These are phyloP conservation scores for Xanthoparmelia taractica DNA, from an alignment of 495 filamentous ascomycete genomes.

Conservation along the genomic window DNA sequence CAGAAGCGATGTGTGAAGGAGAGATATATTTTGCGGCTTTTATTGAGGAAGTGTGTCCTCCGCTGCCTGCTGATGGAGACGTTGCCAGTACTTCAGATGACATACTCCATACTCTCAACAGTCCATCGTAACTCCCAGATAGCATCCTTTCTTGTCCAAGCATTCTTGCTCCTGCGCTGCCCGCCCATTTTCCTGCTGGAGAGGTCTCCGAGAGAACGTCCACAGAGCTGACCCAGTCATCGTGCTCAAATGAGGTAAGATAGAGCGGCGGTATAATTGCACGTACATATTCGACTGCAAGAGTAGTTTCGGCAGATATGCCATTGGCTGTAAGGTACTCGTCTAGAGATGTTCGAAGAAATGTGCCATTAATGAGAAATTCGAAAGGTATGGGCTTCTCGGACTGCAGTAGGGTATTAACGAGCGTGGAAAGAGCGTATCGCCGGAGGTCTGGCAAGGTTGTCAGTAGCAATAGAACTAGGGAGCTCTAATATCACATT, in stretches of 20 bases:
- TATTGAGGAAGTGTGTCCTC: conserved; percentile 67
- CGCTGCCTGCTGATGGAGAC: conserved; percentile 51
- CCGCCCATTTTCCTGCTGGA: conserved; percentile 49
- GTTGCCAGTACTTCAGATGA: conserved; percentile 70
- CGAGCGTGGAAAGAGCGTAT: conserved; percentile 83
- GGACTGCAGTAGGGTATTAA: conserved; percentile 82
- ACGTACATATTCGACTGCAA: conserved; percentile 87
- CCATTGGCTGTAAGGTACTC: conserved; percentile 80
- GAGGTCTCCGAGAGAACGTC: conserved; percentile 69
- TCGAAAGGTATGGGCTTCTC: conserved; percentile 83
- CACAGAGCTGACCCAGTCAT: conserved; percentile 94
- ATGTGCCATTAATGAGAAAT: conserved; percentile 86
- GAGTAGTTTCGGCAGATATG: conserved; percentile 74
- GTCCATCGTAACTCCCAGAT: conserved; percentile 84
- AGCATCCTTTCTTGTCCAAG: conserved; percentile 62
- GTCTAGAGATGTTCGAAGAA: conserved; percentile 80
- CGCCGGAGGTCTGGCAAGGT: conserved; percentile 61
- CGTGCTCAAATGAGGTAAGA: conserved; percentile 83
- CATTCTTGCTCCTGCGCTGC: conserved; percentile 32
- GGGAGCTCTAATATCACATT: conserved; percentile 26
- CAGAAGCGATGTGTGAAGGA: conserved; percentile 65
- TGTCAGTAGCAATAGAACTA: conserved; percentile 15
- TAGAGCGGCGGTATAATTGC: conserved; percentile 80
- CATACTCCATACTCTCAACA: conserved; percentile 80
- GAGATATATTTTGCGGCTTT: conserved; percentile 77